phyloP scores from a whole-genome alignment of 2,329 filamentous ascomycete genomes.

The Botrytis elliptica region DNA sequence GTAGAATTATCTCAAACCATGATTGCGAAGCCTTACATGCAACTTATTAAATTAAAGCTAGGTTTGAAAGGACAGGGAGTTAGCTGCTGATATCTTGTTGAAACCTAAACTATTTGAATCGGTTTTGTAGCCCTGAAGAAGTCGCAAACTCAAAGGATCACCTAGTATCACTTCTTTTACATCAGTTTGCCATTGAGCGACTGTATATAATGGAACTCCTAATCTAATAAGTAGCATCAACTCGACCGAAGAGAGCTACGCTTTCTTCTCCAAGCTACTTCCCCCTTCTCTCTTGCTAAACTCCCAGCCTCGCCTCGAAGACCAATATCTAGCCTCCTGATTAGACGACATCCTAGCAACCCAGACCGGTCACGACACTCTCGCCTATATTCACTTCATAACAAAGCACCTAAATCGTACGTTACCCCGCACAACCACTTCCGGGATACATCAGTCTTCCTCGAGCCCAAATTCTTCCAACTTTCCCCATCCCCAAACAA shows the following conservation, averaged over 20 bases:
- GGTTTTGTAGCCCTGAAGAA: no score
- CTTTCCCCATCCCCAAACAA: background rate
- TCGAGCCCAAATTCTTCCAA: background rate
- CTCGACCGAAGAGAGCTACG: background rate
- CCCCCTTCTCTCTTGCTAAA: no score
- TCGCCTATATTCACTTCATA: background rate
- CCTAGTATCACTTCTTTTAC: background rate
- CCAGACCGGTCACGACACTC: background rate
- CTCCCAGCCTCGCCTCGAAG: no score
- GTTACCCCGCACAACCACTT: background rate
- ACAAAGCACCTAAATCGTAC: background rate
- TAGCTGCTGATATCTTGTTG: background rate
- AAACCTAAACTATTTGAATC: background rate
- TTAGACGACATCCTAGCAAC: background rate
- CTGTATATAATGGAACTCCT: background rate
- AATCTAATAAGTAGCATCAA: background rate
- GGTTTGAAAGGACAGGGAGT: background rate
- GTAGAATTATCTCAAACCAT: background rate
- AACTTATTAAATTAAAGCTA: rapidly evolving
- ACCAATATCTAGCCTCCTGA: background rate
- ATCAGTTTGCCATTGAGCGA: background rate
- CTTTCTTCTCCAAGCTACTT: no score
- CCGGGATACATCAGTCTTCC: background rate
- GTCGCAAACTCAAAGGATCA: no score
- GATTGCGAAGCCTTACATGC: no score